Base-by-base conservation (phyloP, 805 yeast genomes). In the Lipomyces sp. region DNA sequence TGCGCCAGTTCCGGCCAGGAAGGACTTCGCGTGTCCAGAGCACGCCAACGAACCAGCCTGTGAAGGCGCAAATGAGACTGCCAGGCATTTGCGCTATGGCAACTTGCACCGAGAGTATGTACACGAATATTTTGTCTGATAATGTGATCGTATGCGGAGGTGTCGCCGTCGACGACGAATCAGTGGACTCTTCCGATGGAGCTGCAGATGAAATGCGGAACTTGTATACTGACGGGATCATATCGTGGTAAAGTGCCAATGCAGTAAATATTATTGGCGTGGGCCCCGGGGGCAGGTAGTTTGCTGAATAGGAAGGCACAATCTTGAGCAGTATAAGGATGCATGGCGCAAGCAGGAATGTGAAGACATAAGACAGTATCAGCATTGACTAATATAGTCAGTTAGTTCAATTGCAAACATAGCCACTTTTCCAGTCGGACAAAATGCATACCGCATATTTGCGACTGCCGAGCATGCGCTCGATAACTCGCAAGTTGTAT, bases 11-110 rank as follows among this genome's bases (percentile, higher is more conserved):
- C 57, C 76, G 78, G 2, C 82, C 80, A 3, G 83, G 82, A 0
- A 80, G 50, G 3, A 80, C 61, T 48, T 79, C 80, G 57, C 77
- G 69, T 10, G 74, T 64, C 30, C 81, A 64, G 45, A 78, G 65
- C n/a, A 73, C 74, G n/a, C 81, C 81, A 8, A 80, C 39, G 4
- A 73, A 34, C 81, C 82, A 80, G 0, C 83, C 83, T 3, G 74
- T 30, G 3, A 74, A 32, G 0, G 78, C 76, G 63, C 74, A 66
- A 2, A 75, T 60, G 1, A 77, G 35, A 50, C 77, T 71, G n/a
- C 66, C 72, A 60, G 76, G 72, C 0, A 77, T 73, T 57, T 77
- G 77, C 10, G 76, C 63, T n/a, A 77, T 59, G 0, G 76, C 73
- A 53, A 80, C 65, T 58, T 81, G 82, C 57, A 76, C 64, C 0